These are phyloP conservation scores for Sicyos baderoa DNA, from an alignment of 306 rosid species.

Conservation along the genomic window DNA sequence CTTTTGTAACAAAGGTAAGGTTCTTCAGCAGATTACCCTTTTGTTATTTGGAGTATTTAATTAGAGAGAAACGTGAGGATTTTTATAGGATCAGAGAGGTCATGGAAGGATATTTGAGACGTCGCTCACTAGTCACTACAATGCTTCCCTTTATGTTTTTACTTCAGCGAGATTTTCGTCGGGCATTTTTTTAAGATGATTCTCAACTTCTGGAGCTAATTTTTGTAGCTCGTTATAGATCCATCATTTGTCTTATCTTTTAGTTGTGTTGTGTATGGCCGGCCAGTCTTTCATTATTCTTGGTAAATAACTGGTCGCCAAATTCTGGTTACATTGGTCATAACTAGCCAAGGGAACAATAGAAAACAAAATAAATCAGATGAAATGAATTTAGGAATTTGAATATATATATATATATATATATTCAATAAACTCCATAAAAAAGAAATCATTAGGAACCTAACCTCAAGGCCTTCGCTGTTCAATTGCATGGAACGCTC, in stretches of 20 bases:
- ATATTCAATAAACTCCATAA: conserved; percentile 15
- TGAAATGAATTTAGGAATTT: neutral
- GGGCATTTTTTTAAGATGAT: neutral
- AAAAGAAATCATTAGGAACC: conserved; percentile 16
- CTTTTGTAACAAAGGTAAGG: neutral
- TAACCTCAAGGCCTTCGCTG: conserved; percentile 99
- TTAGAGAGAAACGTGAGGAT: neutral
- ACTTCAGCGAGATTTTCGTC: neutral
- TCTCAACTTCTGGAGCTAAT: neutral
- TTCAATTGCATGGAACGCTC: conserved; percentile 85
- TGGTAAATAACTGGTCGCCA: neutral
- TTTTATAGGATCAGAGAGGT: neutral
- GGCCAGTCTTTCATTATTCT: neutral
- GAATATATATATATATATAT: no score
- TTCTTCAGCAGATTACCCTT: neutral
- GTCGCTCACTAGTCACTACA: no score
- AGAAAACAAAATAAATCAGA: neutral
- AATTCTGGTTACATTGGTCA: neutral
- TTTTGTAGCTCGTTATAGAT: neutral
- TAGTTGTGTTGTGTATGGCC: neutral
- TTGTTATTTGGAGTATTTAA: neutral
- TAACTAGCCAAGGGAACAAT: neutral
- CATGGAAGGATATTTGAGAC: neutral
- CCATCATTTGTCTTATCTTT: neutral
- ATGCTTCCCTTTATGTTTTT: neutral